phyloP scores from a whole-genome alignment of 2,329 filamentous ascomycete species.

The Hypoxylon sp. region DNA sequence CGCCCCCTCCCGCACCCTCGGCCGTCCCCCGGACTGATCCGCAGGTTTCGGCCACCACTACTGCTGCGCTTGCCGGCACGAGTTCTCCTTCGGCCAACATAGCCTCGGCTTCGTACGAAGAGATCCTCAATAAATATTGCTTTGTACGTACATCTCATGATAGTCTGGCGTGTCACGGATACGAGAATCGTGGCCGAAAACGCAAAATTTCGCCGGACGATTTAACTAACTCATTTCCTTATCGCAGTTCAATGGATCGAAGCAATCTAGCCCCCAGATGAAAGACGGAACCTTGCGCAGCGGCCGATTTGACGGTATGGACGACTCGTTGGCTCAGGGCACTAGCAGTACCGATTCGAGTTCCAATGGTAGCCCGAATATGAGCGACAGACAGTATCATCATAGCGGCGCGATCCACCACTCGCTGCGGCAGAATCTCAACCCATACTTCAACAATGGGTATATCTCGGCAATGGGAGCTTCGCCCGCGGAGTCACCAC shows the following conservation, averaged over 20 bases:
- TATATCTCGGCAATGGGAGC: conserved; percentile 48
- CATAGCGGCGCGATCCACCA: conserved; percentile 56
- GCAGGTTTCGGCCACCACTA: conserved; percentile 15
- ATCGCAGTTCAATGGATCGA: conserved; percentile 69
- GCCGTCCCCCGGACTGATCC: conserved; percentile 4
- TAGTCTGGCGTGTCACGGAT: conserved; percentile 36
- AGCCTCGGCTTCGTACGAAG: conserved; percentile 91
- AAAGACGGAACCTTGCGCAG: conserved; percentile 61
- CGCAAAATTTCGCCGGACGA: conserved; percentile 17
- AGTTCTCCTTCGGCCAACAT: conserved; percentile 68
- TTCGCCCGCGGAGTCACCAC: conserved; percentile 53
- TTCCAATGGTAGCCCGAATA: conserved; percentile 54
- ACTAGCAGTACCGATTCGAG: conserved; percentile 54
- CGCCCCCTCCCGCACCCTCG: conserved; percentile 2
- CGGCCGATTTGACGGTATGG: conserved; percentile 59
- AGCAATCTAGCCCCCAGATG: conserved; percentile 64
- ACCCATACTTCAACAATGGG: conserved; percentile 53
- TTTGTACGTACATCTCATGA: conserved; percentile 83
- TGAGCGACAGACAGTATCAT: conserved; percentile 51
- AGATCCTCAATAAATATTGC: conserved; percentile 98
- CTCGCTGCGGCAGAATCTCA: conserved; percentile 54
- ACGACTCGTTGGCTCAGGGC: conserved; percentile 50
- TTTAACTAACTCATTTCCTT: conserved; percentile 43
- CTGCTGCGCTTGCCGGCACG: conserved; percentile 54
- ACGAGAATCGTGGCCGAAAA: conserved; percentile 26